Percentiles rank a stretch among this genome's conserved stretches.
Conservation (phyloP, 2,329 filamentous ascomycete genomes). For the Trichoderma sp. region DNA sequence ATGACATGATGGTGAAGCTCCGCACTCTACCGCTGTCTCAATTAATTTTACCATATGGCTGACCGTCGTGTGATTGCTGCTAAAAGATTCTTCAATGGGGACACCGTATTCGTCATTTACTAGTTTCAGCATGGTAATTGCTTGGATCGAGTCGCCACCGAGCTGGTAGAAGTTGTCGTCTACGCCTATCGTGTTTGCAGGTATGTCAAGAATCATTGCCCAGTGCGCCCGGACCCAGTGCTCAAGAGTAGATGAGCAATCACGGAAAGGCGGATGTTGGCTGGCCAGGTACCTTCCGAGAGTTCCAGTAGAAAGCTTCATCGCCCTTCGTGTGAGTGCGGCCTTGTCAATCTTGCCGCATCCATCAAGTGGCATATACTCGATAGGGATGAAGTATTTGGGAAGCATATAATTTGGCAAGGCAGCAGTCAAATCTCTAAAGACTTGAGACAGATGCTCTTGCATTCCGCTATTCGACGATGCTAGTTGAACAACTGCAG, state of each 20-base stretch:
- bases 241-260: conserved; percentile 5
- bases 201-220: conserved; percentile 11
- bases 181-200: neutral
- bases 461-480: neutral
- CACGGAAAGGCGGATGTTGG: conserved; percentile 10
- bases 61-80: conserved; percentile 28
- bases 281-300: neutral
- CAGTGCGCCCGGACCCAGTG: conserved; percentile 6
- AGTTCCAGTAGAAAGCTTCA: neutral
- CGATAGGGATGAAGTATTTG: conserved; percentile 5
- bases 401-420: conserved; percentile 20
- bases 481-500: neutral
- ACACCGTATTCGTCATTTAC: conserved; percentile 26
- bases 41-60: conserved; percentile 27
- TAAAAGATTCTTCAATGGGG: conserved; percentile 26
- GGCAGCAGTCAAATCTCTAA: neutral
- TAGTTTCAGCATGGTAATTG: conserved; percentile 26
- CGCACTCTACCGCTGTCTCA: conserved; percentile 11
- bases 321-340: neutral
- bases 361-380: neutral
- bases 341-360: conserved; percentile 1
- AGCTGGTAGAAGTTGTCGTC: conserved; percentile 22
- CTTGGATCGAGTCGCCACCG: conserved; percentile 26
- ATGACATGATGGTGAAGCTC: neutral
- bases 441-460: conserved; percentile 3